Evolutionary conservation across 805 yeast genomes (phyloP), one percentile per base, ranked within the genome.

Genomic region (Candida xiaguanensis): DNA sequence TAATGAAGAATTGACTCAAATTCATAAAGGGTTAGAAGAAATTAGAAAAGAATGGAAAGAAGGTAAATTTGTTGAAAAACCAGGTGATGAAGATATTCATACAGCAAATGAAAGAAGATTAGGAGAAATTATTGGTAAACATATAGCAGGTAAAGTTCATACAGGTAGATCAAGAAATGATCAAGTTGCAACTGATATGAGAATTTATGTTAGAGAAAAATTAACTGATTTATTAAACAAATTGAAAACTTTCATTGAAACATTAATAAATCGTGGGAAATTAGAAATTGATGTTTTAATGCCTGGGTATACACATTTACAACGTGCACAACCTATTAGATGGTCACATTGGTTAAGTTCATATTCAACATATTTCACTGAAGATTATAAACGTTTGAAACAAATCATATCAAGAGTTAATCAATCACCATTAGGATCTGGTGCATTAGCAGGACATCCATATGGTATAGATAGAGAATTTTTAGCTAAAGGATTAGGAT

Each of bases 131-230:
- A 93, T 93, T 54, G 99, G 99, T 41, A 81, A 80, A 54, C 80
- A 79, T 40, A 91, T 93, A 58, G 86, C 98, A 12, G 99, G 99
- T 29, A 93, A 93, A 56, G 98, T 93, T 22, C 99, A 93, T 63
- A 93, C 99, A n/a, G 99, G 99, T 45, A 80, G 99, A 59, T 86
- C 96, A 34, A 82, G 99, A 75, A 93, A 93, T 57, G 99, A 93
- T 63, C 99, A 93, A 70, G 97, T 90, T 37, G 99, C 96, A 33
- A 91, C 98, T n/a, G 99, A 93, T 59, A 87, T 93, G 95, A 78
- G 99, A 63, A 78, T 93, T 19, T 91, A 78, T 51, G 96, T 93
- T 40, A 82, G 96, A 55, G 90, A 82, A 52, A 77, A 80, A 48
- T 68, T 93, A 46, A 73, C 67, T n/a, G 72, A 82, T 53, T 59